Evolutionary conservation across 2,329 filamentous ascomycete genomes (phyloP), one percentile per base, ranked within the genome.

Genomic region (Penicillium vulpinum): DNA sequence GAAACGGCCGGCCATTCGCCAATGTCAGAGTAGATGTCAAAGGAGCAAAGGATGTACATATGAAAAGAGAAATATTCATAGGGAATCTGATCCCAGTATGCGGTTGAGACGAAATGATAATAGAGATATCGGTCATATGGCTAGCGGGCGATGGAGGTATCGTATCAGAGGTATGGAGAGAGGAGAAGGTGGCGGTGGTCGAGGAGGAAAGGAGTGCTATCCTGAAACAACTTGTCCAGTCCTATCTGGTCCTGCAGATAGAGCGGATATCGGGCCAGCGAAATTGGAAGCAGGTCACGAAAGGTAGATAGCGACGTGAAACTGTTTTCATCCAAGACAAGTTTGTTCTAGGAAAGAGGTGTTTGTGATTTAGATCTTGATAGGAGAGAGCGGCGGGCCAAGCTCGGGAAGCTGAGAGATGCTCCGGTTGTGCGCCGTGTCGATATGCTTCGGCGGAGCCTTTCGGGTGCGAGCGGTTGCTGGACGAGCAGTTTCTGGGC

Each of bases 361-460:
- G n/a, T 46, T 41, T 70, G 62, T 77, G 48, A 80, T 78, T 59
- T 75, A 79, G 46, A 80, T 78, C 59, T 75, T 72, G 51, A 81
- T 80, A 10, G 78, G 78, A 16, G 77, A 80, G 45, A 81, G 67
- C 5, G 77, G 77, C 22, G 77, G 78, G 0, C 76, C 77, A 40
- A 81, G 67, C 64, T 81, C 78, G 6, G 78, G 78, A 41, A 80
- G 71, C 56, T 78, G 77, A 11, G 77, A 78, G 18, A 74, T 63
- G 51, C 71, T 75, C 26, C 73, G 67, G 24, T 64, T 62, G 59
- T 77, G 74, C 11, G 60, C 35, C 8, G 68, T 67, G 35, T 75
- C 69, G 21, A 75, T 73, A 24, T 73, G 71, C 46, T 66, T 69
- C 2, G 72, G 72, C 29, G 63, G 69, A 26, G 68, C 62, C 57